Percentiles rank a stretch among this genome's conserved stretches.
Conservation (phyloP, 129 eudicot genomes). For the Artemisia argyi region DNA sequence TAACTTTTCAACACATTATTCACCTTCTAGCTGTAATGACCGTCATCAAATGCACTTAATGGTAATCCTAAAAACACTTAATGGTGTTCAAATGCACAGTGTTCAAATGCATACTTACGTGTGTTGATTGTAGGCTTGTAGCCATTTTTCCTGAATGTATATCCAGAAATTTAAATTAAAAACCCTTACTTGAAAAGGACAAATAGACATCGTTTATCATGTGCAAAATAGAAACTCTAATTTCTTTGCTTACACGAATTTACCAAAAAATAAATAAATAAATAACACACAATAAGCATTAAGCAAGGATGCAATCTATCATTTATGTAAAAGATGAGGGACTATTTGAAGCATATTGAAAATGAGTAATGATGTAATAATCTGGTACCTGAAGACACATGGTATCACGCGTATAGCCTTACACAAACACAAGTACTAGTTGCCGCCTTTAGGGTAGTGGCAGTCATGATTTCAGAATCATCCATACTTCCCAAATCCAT, state of each 20-base stretch:
- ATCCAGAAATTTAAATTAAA: too few species aligned
- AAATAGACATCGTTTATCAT: background rate
- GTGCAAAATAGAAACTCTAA: background rate
- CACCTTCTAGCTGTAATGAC: too few species aligned
- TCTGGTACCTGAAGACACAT: slow-evolving; percentile 11
- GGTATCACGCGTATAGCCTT: slow-evolving; percentile 15
- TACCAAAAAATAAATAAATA: slow-evolving; percentile 10
- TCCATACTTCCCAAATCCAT: too few species aligned
- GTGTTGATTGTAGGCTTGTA: too few species aligned
- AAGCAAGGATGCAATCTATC: background rate
- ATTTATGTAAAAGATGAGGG: slow-evolving; percentile 5
- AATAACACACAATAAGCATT: background rate
- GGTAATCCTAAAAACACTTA: too few species aligned
- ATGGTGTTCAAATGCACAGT: too few species aligned
- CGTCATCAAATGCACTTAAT: too few species aligned
- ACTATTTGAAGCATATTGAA: background rate
- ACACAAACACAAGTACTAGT: background rate
- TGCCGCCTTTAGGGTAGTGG: slow-evolving; percentile 21
- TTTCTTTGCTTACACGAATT: slow-evolving; percentile 13
- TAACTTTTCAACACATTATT: too few species aligned
- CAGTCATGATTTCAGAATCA: too few species aligned
- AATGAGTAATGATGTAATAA: background rate
- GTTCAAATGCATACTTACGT: too few species aligned
- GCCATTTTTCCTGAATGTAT: too few species aligned
- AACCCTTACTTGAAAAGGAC: too few species aligned